Evolutionary conservation across 352 stramenopile species (phyloP).

Genomic region (Globisporangium sylvaticum): DNA sequence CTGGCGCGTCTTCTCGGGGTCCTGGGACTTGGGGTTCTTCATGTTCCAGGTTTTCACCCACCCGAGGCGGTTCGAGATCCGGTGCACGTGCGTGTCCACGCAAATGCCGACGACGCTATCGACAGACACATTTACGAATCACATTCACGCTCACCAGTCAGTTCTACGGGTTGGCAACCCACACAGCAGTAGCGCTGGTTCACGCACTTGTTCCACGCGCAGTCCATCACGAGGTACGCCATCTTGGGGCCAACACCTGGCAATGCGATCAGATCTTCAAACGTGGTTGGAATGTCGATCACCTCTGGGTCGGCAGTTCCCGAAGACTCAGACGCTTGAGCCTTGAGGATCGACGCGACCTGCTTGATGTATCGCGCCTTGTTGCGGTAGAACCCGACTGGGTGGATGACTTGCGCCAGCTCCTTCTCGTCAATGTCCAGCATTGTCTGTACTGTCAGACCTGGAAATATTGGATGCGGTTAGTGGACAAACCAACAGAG

Average conservation of each 20-base stretch:
- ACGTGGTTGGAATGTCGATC: slow-evolving; percentile 90
- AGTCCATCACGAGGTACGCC: slow-evolving; percentile 93
- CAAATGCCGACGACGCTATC: slow-evolving; percentile 88
- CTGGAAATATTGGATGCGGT: slow-evolving; percentile 16
- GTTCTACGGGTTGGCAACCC: neutral
- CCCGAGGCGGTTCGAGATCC: slow-evolving; percentile 93
- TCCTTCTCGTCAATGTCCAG: slow-evolving; percentile 73
- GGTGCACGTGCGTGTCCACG: slow-evolving; percentile 97
- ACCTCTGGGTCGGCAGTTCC: slow-evolving; percentile 14
- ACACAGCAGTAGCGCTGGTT: neutral
- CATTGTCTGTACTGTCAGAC: slow-evolving; percentile 88
- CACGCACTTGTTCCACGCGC: slow-evolving; percentile 85
- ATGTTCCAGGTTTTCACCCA: slow-evolving; percentile 92
- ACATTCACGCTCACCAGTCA: neutral
- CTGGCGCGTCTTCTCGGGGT: slow-evolving; percentile 91
- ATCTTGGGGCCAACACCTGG: slow-evolving; percentile 96
- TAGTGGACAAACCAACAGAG: no score
- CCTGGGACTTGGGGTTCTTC: slow-evolving; percentile 64
- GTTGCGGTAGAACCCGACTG: slow-evolving; percentile 95
- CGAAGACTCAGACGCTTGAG: slow-evolving; percentile 10
- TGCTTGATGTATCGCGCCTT: slow-evolving; percentile 96
- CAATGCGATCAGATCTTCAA: slow-evolving; percentile 87
- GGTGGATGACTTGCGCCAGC: slow-evolving; percentile 87
- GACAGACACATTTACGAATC: neutral
- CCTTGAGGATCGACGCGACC: slow-evolving; percentile 44